Percentiles rank a stretch among this genome's conserved stretches.
Evolutionary conservation across 768 basidiomycete species (phyloP).

Genomic region (Macrolepiota dolichaula): DNA sequence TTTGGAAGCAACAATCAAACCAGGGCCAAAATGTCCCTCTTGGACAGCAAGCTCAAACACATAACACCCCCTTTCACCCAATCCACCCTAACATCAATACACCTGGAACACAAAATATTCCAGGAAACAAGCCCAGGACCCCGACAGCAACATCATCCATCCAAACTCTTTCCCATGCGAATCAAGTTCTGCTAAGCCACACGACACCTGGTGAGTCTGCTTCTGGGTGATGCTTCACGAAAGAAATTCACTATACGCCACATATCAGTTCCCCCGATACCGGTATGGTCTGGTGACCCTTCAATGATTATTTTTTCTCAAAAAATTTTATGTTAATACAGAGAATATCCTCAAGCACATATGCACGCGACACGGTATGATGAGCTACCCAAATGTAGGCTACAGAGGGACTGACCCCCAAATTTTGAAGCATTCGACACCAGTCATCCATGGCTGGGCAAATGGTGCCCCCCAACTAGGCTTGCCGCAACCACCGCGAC

Average conservation of each 20-base stretch:
- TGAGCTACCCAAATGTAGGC: background rate
- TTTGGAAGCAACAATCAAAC: slow-evolving; percentile 1
- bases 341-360: background rate
- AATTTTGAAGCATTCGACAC: background rate
- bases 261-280: background rate
- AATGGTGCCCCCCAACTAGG: background rate
- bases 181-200: background rate
- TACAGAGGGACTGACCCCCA: background rate
- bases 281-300: background rate
- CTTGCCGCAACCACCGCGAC: background rate
- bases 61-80: background rate
- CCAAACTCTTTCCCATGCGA: background rate
- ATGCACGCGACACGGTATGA: background rate
- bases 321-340: background rate
- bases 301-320: background rate
- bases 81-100: background rate
- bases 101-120: background rate
- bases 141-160: background rate
- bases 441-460: background rate
- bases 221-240: background rate
- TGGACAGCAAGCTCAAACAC: background rate
- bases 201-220: background rate
- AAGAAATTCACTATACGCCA: background rate
- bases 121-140: background rate
- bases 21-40: background rate